Conservation (phyloP, 2,329 filamentous ascomycete species). For the Ophiognomonia clavigignenti-juglandacearum region DNA sequence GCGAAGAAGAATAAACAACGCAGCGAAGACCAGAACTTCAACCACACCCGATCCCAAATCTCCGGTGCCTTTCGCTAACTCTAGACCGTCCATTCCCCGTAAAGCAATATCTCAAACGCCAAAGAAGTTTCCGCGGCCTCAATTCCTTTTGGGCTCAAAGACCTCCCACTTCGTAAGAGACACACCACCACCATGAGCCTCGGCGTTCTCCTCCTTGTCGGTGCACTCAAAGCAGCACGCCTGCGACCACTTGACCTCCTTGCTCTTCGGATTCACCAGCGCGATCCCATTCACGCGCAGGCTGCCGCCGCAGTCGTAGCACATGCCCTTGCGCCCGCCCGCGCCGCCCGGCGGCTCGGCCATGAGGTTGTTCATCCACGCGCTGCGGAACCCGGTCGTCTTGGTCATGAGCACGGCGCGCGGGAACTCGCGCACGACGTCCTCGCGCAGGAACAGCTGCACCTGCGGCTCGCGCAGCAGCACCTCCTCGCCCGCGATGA, state of each 20-base stretch:
- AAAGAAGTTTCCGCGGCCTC: too few species aligned
- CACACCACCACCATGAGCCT: not conserved
- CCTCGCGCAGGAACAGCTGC: not conserved
- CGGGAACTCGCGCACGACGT: not conserved
- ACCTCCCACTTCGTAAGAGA: slow-evolving; percentile 4
- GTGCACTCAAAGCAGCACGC: slow-evolving; percentile 1
- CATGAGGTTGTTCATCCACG: slow-evolving; percentile 1
- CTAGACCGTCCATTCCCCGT: too few species aligned
- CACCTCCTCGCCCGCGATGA: not conserved
- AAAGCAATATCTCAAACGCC: too few species aligned
- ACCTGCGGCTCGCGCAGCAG: not conserved
- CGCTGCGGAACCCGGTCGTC: not conserved
- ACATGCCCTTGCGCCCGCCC: not conserved
- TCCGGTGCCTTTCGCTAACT: too few species aligned
- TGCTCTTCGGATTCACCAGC: not conserved
- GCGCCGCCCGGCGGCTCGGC: not conserved
- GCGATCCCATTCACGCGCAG: not conserved
- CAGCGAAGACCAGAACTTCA: too few species aligned
- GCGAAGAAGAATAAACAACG: too few species aligned
- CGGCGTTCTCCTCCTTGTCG: not conserved
- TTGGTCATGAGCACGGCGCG: not conserved
- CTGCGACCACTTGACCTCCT: not conserved
- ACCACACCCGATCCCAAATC: too few species aligned
- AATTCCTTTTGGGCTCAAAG: not conserved
- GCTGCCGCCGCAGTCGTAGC: not conserved